Conservation (phyloP, 2,329 filamentous ascomycete species). For the Hypoxylon sp. region DNA sequence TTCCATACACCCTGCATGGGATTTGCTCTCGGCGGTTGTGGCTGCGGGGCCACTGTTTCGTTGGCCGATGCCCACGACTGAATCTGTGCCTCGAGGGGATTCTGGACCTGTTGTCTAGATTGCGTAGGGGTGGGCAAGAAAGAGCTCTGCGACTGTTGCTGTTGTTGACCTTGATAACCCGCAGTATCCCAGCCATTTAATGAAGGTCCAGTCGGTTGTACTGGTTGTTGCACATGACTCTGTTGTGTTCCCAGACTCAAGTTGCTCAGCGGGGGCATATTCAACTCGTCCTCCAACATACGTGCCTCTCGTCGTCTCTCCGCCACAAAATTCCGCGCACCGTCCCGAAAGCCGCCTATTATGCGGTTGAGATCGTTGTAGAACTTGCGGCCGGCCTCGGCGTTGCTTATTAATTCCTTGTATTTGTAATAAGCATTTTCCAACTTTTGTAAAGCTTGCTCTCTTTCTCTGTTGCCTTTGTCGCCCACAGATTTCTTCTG, state of each 20-base stretch:
- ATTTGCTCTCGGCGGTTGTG: constrained; percentile 57
- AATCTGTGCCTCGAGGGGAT: constrained; percentile 64
- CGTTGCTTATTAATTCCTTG: constrained; percentile 93
- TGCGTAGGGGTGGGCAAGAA: constrained; percentile 29
- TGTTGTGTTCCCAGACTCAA: constrained; percentile 47
- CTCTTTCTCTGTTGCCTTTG: constrained; percentile 77
- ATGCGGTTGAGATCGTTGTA: constrained; percentile 96
- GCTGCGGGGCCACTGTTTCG: constrained; percentile 66
- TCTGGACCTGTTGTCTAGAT: constrained; percentile 44
- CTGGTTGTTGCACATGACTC: constrained; percentile 28
- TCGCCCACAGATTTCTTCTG: constrained; percentile 77
- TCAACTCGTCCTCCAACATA: constrained; percentile 65
- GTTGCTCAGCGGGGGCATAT: constrained; percentile 53
- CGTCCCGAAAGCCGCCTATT: constrained; percentile 83
- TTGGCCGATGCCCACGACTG: constrained; percentile 68
- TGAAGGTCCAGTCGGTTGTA: constrained; percentile 15
- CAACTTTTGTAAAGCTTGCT: constrained; percentile 86
- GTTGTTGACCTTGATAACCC: constrained; percentile 27
- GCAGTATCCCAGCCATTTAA: constrained; percentile 22
- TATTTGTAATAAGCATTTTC: constrained; percentile 96
- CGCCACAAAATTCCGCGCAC: constrained; percentile 82
- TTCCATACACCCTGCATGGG: constrained; percentile 76
- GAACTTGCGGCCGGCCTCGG: constrained; percentile 93
- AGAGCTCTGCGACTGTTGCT: constrained; percentile 43
- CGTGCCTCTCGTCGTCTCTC: constrained; percentile 85